These are phyloP conservation scores for Daldinia vernicosa DNA, from an alignment of 495 filamentous ascomycete genomes.

Conservation along the genomic window DNA sequence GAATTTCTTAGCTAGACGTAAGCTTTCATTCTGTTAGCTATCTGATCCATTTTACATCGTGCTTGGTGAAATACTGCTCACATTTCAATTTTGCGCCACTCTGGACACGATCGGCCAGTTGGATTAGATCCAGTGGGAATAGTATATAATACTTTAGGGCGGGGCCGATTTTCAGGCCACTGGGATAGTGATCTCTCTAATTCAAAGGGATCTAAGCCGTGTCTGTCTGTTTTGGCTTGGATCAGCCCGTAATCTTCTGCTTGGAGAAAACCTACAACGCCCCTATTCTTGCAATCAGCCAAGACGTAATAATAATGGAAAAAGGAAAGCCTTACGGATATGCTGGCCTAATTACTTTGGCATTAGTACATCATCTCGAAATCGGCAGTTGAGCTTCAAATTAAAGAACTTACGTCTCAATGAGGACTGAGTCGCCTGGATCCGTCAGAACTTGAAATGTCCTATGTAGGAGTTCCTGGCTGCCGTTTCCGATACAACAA, in stretches of 20 bases:
- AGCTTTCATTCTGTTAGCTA: neutral
- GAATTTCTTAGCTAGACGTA: constrained; percentile 14
- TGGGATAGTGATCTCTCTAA: constrained; percentile 5
- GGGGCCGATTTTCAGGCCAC: constrained; percentile 10
- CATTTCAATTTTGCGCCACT: constrained; percentile 21
- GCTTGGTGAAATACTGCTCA: neutral
- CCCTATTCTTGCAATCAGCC: neutral
- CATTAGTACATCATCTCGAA: neutral
- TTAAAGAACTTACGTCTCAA: constrained; percentile 15
- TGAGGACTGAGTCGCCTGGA: constrained; percentile 10
- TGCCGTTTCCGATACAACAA: constrained; percentile 14
- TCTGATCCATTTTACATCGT: neutral
- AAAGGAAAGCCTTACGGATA: constrained; percentile 10
- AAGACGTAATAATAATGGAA: neutral
- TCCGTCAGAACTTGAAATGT: constrained; percentile 17
- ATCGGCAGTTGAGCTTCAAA: neutral
- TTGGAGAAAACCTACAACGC: constrained; percentile 17
- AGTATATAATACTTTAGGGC: constrained; percentile 12
- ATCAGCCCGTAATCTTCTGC: constrained; percentile 2
- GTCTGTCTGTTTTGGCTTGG: constrained; percentile 11
- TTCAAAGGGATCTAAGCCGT: constrained; percentile 7
- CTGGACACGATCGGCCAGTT: constrained; percentile 17
- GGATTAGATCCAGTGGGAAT: constrained; percentile 19
- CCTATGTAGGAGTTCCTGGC: constrained; percentile 15
- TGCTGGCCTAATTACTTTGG: constrained; percentile 14